Evolutionary conservation across 1,139 yeast species (phyloP).

Genomic region (Yamadazyma diddensiae): DNA sequence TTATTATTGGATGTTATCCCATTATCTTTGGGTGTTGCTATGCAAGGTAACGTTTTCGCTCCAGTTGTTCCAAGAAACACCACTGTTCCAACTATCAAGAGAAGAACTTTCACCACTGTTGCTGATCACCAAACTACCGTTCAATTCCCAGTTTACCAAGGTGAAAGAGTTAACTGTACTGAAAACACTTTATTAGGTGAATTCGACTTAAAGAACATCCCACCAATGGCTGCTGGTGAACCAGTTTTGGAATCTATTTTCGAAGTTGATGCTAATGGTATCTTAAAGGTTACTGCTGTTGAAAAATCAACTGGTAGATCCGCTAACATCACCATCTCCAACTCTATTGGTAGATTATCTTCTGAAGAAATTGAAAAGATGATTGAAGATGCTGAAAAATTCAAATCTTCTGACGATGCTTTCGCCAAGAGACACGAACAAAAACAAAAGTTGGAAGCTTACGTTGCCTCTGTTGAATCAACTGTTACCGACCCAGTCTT

Average conservation of each 20-base stretch:
- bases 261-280: constrained; percentile 93
- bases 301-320: constrained; percentile 99
- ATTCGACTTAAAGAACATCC: constrained; percentile 92
- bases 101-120: constrained; percentile 94
- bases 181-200: constrained; percentile 95
- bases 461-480: constrained; percentile 95
- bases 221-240: constrained; percentile 98
- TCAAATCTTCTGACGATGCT: constrained; percentile 98
- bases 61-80: constrained; percentile 96
- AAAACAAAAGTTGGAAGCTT: constrained; percentile 98
- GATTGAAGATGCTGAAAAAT: constrained; percentile 98
- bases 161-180: constrained; percentile 95
- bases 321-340: constrained; percentile 98
- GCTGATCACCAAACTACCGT: constrained; percentile 98
- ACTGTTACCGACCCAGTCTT: constrained; percentile 98
- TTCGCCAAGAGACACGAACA: constrained; percentile 99
- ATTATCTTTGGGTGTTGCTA: constrained; percentile 92
- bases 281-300: constrained; percentile 97
- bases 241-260: constrained; percentile 97
- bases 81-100: constrained; percentile 94
- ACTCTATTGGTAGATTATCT: constrained; percentile 99
- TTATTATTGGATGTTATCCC: constrained; percentile 90
- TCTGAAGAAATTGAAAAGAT: constrained; percentile 97
- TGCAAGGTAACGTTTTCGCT: constrained; percentile 98
- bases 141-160: constrained; percentile 92